These are phyloP conservation scores for Calvatia gigantea DNA, from an alignment of 768 basidiomycete genomes.

Conservation along the genomic window DNA sequence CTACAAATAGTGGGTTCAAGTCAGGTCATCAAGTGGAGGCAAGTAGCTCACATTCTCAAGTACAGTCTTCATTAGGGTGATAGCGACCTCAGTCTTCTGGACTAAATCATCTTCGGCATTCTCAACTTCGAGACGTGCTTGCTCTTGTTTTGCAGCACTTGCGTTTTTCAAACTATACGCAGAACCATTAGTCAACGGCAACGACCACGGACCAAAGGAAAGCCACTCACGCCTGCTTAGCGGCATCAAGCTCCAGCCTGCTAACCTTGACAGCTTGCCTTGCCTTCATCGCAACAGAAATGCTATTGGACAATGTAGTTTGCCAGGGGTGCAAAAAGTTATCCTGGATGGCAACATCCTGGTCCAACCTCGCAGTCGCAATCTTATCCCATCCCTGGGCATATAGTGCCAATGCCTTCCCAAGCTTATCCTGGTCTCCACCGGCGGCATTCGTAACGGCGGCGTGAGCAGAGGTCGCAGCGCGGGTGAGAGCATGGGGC, in stretches of 20 bases:
- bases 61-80: conserved; percentile 96
- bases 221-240: conserved; percentile 73
- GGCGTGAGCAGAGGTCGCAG: conserved; percentile 59
- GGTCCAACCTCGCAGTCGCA: conserved; percentile 71
- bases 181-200: not conserved
- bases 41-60: conserved; percentile 82
- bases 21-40: conserved; percentile 1
- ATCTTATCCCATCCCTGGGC: conserved; percentile 82
- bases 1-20: conserved; percentile 33
- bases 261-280: conserved; percentile 77
- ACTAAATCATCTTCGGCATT: conserved; percentile 95
- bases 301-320: conserved; percentile 76
- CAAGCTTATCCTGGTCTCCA: conserved; percentile 59
- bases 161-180: conserved; percentile 72
- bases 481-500: conserved; percentile 88
- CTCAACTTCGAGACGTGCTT: conserved; percentile 88
- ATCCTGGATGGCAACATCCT: conserved; percentile 67
- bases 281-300: conserved; percentile 91
- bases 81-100: conserved; percentile 96
- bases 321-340: conserved; percentile 84
- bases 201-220: too few relatives aligned
- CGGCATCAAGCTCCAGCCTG: conserved; percentile 85
- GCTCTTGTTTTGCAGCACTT: conserved; percentile 76
- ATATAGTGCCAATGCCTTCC: conserved; percentile 74
- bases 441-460: conserved; percentile 37